A percentile compares a stretch with the other conserved stretches of the same genome.
Evolutionary conservation across 2,329 filamentous ascomycete genomes (phyloP).

Genomic region (Aspergillus intermedius): DNA sequence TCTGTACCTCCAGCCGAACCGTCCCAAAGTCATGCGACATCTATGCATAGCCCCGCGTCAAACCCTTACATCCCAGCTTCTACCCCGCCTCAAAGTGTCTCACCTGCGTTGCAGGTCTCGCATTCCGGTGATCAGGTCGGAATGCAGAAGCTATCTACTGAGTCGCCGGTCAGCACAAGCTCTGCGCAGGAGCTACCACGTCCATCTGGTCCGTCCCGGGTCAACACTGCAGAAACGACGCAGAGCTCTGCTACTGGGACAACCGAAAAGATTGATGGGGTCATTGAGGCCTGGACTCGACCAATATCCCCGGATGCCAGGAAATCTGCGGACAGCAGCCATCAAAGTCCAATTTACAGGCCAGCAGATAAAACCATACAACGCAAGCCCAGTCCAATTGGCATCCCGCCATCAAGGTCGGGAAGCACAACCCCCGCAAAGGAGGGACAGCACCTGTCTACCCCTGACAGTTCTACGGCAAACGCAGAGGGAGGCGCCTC

Average conservation of each 20-base stretch:
- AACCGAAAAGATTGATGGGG: conserved; percentile 36
- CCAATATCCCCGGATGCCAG: conserved; percentile 24
- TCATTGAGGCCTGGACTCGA: conserved; percentile 39
- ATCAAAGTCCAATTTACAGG: conserved; percentile 5
- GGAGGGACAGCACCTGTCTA: background rate
- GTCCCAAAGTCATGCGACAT: conserved; percentile 9
- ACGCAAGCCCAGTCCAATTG: conserved; percentile 8
- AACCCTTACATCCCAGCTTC: conserved; percentile 3
- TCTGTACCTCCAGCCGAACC: conserved; percentile 6
- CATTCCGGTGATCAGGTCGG: conserved; percentile 1
- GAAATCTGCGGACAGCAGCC: conserved; percentile 7
- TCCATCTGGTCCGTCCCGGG: conserved; percentile 14
- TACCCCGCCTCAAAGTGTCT: conserved; percentile 5
- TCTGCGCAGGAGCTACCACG: conserved; percentile 8
- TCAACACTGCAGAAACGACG: conserved; percentile 26
- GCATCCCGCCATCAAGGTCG: conserved; percentile 6
- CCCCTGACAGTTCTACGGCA: background rate
- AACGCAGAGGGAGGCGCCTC: conserved; percentile 6
- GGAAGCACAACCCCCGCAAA: conserved; percentile 4
- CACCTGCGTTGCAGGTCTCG: conserved; percentile 4
- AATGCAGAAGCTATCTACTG: conserved; percentile 2
- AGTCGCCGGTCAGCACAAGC: conserved; percentile 21
- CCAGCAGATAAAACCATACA: conserved; percentile 7
- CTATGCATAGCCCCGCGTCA: conserved; percentile 1
- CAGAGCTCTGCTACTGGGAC: conserved; percentile 21